Percentiles rank a stretch among this genome's conserved stretches.
Evolutionary conservation across 345 rosid species (phyloP).

Genomic region (Melastoma malabathricum): DNA sequence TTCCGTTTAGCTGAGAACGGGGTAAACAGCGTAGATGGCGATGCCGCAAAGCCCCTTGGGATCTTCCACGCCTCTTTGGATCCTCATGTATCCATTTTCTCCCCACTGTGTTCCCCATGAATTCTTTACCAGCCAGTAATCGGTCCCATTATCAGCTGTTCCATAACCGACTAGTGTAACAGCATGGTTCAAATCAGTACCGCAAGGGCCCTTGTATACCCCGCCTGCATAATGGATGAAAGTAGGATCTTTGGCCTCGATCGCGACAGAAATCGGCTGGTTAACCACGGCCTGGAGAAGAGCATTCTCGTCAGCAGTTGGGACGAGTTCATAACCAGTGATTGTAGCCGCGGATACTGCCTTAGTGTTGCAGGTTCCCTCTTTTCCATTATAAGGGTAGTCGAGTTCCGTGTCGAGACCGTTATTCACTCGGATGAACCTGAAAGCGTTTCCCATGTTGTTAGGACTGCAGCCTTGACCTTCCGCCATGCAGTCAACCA

Average conservation of each 20-base stretch:
- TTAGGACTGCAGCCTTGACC: constrained; percentile 31
- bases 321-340: constrained; percentile 24
- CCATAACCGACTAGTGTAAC: constrained; percentile 46
- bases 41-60: constrained; percentile 42
- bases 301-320: constrained; percentile 24
- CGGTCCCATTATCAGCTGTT: constrained; percentile 16
- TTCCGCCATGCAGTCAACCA: constrained; percentile 16
- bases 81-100: constrained; percentile 39
- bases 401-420: constrained; percentile 32
- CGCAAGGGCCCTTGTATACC: constrained; percentile 28
- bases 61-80: constrained; percentile 22
- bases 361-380: constrained; percentile 18
- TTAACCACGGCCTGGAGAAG: constrained; percentile 31
- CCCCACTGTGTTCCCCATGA: constrained; percentile 56
- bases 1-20: too few relatives aligned
- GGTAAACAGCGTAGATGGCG: constrained; percentile 7
- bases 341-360: constrained; percentile 14
- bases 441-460: constrained; percentile 22
- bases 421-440: constrained; percentile 17
- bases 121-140: constrained; percentile 50
- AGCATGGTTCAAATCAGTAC: constrained; percentile 21
- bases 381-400: constrained; percentile 25
- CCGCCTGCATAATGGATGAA: constrained; percentile 30
- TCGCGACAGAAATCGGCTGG: constrained; percentile 31
- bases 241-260: constrained; percentile 13